phyloP scores from a whole-genome alignment of 768 basidiomycete genomes.

The Amanita phalloides region DNA sequence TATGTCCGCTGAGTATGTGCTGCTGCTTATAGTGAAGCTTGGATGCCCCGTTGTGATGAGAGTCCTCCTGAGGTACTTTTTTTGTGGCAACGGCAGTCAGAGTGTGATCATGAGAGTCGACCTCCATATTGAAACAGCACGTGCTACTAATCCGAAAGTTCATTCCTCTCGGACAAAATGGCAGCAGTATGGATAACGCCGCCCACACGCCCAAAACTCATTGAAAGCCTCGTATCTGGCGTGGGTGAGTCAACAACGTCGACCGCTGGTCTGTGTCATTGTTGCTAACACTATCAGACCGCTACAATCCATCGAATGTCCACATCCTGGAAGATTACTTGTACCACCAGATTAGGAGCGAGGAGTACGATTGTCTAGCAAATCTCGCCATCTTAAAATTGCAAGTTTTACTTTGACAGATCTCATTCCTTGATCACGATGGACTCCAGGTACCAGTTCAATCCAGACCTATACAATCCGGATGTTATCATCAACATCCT shows the following conservation, averaged over 20 bases:
- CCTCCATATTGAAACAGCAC: slow-evolving; percentile 8
- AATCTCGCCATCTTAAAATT: slow-evolving; percentile 93
- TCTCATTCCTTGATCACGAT: neutral
- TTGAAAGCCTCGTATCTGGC: slow-evolving; percentile 85
- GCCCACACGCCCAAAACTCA: slow-evolving; percentile 71
- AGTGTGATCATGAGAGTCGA: neutral
- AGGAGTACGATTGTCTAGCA: slow-evolving; percentile 90
- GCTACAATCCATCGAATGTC: slow-evolving; percentile 95
- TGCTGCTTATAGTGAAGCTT: slow-evolving; percentile 35
- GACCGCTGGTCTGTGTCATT: neutral
- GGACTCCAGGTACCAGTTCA: slow-evolving; percentile 80
- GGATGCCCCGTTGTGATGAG: neutral
- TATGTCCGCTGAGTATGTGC: slow-evolving; percentile 73
- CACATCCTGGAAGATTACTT: slow-evolving; percentile 94
- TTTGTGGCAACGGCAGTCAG: neutral
- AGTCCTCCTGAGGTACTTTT: neutral
- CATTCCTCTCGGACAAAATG: slow-evolving; percentile 23
- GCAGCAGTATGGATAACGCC: slow-evolving; percentile 63
- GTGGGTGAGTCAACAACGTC: slow-evolving; percentile 47
- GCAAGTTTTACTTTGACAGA: slow-evolving; percentile 26
- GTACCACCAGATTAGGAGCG: slow-evolving; percentile 83
- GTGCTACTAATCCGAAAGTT: slow-evolving; percentile 20
- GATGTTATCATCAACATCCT: slow-evolving; percentile 94
- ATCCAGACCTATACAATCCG: slow-evolving; percentile 84
- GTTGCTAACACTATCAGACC: slow-evolving; percentile 42